phyloP scores from a whole-genome alignment of 2,329 filamentous ascomycete species.

The Ascochyta koolunga region DNA sequence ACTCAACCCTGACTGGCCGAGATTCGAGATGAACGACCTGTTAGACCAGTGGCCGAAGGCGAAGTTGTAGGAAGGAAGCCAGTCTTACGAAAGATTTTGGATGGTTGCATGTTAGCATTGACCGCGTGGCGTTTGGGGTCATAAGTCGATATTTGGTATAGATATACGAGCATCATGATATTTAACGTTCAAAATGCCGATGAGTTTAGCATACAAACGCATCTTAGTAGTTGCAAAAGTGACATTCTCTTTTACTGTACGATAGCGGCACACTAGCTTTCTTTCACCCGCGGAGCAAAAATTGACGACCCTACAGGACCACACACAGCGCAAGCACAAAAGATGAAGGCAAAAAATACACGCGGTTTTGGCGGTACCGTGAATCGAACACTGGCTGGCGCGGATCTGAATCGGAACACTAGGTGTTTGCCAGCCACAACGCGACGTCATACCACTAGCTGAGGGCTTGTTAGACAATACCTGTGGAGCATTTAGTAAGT shows the following conservation, averaged over 20 bases:
- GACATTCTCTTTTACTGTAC: neutral
- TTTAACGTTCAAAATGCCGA: neutral
- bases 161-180: neutral
- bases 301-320: neutral
- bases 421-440: conserved; percentile 42
- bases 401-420: conserved; percentile 39
- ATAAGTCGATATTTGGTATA: neutral
- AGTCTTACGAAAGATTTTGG: neutral
- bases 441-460: conserved; percentile 50
- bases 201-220: neutral
- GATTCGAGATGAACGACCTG: conserved; percentile 63
- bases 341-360: neutral
- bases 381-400: conserved; percentile 48
- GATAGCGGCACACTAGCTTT: neutral
- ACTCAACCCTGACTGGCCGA: conserved; percentile 62
- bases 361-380: conserved; percentile 28
- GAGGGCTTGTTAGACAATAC: neutral
- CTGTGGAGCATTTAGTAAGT: neutral
- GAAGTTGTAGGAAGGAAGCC: conserved; percentile 28
- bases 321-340: neutral
- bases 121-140: conserved; percentile 8
- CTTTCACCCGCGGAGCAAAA: neutral
- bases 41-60: conserved; percentile 43
- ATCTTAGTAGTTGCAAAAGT: neutral
- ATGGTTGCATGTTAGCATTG: conserved; percentile 11